Evolutionary conservation across 2,329 filamentous ascomycete species (phyloP).

Genomic region (Pseudopithomyces maydicus): DNA sequence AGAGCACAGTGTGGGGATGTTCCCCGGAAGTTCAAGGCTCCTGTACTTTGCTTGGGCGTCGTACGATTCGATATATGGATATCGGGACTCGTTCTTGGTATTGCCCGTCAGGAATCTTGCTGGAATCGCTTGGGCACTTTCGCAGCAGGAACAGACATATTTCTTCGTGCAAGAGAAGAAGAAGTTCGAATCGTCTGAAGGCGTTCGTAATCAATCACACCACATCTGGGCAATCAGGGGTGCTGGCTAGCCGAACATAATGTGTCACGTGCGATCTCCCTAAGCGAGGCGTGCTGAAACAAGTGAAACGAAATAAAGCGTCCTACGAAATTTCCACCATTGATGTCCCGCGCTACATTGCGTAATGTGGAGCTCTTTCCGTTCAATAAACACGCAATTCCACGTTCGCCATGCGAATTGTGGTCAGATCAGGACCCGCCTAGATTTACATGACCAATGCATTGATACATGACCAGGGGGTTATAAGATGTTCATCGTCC

Average conservation of each 20-base stretch:
- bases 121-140: slow-evolving; percentile 39
- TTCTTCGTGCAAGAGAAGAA: slow-evolving; percentile 23
- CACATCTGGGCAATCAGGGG: neutral
- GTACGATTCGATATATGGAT: slow-evolving; percentile 31
- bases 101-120: slow-evolving; percentile 12
- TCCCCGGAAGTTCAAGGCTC: slow-evolving; percentile 22
- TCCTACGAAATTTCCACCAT: slow-evolving; percentile 13
- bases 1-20: slow-evolving; percentile 23
- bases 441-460: slow-evolving; percentile 19
- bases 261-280: slow-evolving; percentile 14
- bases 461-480: slow-evolving; percentile 19
- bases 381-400: slow-evolving; percentile 7
- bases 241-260: neutral
- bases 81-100: slow-evolving; percentile 35
- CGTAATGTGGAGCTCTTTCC: slow-evolving; percentile 7
- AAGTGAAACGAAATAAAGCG: slow-evolving; percentile 13
- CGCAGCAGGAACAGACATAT: slow-evolving; percentile 28
- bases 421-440: slow-evolving; percentile 4
- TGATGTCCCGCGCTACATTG: neutral
- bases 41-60: slow-evolving; percentile 33
- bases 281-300: slow-evolving; percentile 18
- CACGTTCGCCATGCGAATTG: neutral
- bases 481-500: slow-evolving; percentile 18
- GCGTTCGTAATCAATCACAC: neutral
- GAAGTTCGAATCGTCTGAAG: slow-evolving; percentile 26